Conservation (phyloP, 164 flowering plant genomes). For the Umbilicus rupestris region DNA sequence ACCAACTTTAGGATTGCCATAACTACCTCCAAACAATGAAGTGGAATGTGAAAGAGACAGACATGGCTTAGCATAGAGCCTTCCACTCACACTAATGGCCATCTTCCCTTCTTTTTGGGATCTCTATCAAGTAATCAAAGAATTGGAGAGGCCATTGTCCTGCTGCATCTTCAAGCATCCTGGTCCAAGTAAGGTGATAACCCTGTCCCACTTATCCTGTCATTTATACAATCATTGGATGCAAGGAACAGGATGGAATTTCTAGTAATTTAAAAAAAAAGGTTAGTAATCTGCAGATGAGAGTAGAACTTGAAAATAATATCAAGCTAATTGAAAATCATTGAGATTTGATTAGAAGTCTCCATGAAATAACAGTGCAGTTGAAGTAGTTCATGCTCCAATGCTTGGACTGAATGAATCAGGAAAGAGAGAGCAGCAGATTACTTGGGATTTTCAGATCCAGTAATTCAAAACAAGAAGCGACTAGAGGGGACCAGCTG, state of each 20-base stretch:
- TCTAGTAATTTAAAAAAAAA: not conserved
- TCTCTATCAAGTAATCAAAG: conserved; percentile 9
- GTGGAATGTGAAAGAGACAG: conserved; percentile 16
- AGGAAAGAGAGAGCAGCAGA: no score
- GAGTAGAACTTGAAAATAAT: not conserved
- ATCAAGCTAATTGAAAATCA: not conserved
- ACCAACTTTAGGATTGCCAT: conserved; percentile 12
- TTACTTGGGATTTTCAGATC: not conserved
- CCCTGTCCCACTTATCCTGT: conserved; percentile 19
- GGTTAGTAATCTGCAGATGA: not conserved
- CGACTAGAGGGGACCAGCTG: not conserved
- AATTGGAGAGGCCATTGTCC: not conserved
- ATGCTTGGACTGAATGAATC: not conserved
- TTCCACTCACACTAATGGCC: conserved; percentile 33
- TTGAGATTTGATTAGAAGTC: not conserved
- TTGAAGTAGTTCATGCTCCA: not conserved
- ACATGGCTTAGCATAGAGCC: conserved; percentile 21
- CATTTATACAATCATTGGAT: conserved; percentile 3
- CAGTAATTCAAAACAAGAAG: not conserved
- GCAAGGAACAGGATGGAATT: not conserved
- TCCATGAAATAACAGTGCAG: not conserved
- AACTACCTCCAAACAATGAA: conserved; percentile 14
- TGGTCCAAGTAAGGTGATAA: not conserved
- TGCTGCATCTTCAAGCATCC: not conserved
- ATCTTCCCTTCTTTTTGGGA: conserved; percentile 16